These are phyloP conservation scores for Tetrahymena elliotti DNA, from an alignment of 73 alveolate genomes.

Conservation along the genomic window DNA sequence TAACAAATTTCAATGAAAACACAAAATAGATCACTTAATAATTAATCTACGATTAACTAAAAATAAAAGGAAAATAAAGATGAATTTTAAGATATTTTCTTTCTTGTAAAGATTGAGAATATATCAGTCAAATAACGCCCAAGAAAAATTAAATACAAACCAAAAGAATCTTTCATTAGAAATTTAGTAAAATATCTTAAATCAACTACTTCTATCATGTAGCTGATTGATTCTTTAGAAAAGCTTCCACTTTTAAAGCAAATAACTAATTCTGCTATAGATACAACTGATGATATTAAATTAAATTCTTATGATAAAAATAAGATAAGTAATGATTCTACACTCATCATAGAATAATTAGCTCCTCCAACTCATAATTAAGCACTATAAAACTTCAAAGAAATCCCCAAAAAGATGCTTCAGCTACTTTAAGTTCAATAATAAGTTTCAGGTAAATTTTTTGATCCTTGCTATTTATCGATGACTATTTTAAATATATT, in stretches of 20 bases:
- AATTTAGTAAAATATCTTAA: neutral
- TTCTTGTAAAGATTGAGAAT: neutral
- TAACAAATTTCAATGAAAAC: neutral
- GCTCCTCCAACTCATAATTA: neutral
- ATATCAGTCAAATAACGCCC: neutral
- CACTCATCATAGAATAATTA: neutral
- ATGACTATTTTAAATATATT: too few relatives aligned
- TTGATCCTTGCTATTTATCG: too few relatives aligned
- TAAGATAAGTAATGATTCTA: neutral
- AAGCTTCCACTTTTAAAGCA: neutral
- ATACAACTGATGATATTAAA: neutral
- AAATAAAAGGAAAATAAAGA: neutral
- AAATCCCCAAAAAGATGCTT: neutral
- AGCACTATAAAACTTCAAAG: neutral
- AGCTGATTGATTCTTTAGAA: neutral
- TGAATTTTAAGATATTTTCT: neutral
- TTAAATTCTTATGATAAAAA: neutral
- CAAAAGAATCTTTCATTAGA: neutral
- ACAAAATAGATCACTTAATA: neutral
- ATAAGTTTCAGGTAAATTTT: neutral
- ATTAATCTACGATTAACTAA: neutral
- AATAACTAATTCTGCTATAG: neutral
- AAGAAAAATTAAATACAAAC: neutral
- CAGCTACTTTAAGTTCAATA: neutral
- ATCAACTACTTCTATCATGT: neutral